These are phyloP conservation scores for Fusarium praegraminearum DNA, from an alignment of 2,329 filamentous ascomycete species.

Conservation along the genomic window DNA sequence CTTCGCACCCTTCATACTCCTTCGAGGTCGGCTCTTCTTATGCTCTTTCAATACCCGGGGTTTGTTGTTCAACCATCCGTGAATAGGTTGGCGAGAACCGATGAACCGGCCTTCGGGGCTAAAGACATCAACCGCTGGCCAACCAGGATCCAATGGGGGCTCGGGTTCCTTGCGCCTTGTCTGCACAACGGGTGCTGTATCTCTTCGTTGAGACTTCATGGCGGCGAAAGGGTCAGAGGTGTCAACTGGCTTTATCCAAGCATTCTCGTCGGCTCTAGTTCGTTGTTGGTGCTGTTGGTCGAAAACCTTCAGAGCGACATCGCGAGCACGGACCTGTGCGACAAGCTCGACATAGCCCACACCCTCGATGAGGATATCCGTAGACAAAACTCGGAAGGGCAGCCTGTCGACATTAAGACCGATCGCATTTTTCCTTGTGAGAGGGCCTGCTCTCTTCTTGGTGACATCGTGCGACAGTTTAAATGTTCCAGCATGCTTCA, in stretches of 20 bases:
- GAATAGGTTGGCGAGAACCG: conserved; percentile 73
- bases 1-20: conserved; percentile 74
- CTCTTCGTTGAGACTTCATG: conserved; percentile 47
- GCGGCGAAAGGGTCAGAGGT: conserved; percentile 42
- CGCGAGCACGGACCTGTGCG: conserved; percentile 78
- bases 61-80: conserved; percentile 75
- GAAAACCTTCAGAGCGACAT: conserved; percentile 45
- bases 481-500: conserved; percentile 79
- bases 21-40: conserved; percentile 69
- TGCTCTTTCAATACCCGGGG: conserved; percentile 63
- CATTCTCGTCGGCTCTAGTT: background rate
- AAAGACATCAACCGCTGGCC: conserved; percentile 85
- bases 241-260: background rate
- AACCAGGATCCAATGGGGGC: conserved; percentile 54
- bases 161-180: conserved; percentile 25
- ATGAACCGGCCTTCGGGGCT: conserved; percentile 87
- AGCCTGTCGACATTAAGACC: conserved; percentile 74
- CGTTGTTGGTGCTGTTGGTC: conserved; percentile 4
- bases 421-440: conserved; percentile 72
- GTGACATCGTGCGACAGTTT: conserved; percentile 86
- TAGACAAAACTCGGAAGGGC: conserved; percentile 82
- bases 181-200: conserved; percentile 4
- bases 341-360: conserved; percentile 93
- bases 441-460: conserved; percentile 77
- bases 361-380: conserved; percentile 91